These are phyloP conservation scores for Effrenium voratum DNA, from an alignment of 73 alveolate genomes.

Conservation along the genomic window DNA sequence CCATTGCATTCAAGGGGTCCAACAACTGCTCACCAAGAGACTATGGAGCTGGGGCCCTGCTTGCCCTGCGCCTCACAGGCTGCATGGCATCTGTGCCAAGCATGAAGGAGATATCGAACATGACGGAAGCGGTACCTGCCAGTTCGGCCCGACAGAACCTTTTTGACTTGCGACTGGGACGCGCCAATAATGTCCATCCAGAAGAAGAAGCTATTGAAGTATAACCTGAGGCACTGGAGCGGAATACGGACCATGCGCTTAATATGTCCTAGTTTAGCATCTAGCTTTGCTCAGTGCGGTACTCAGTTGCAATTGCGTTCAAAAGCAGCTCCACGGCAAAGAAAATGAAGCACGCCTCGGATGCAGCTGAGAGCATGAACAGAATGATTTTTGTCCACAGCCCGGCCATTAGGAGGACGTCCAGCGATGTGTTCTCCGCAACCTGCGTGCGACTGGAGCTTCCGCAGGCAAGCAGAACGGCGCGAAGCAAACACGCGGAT, in stretches of 20 bases:
- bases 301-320: conserved; percentile 48
- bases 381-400: not conserved
- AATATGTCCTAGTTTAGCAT: no score
- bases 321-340: conserved; percentile 37
- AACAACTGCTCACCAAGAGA: no score
- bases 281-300: no score
- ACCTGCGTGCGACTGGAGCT: not conserved
- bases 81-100: conserved; percentile 75
- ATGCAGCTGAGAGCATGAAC: not conserved
- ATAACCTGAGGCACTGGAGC: conserved; percentile 41
- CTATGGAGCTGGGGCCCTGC: no score
- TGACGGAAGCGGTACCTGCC: conserved; percentile 81
- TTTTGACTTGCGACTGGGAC: no score
- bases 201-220: conserved; percentile 81
- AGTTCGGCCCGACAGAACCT: no score
- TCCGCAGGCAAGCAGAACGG: not conserved
- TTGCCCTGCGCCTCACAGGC: conserved; percentile 34
- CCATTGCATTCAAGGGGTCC: no score
- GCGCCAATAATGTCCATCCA: conserved; percentile 87
- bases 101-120: conserved; percentile 67
- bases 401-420: conserved; percentile 49
- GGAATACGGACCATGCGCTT: no score
- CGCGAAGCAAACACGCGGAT: not conserved
- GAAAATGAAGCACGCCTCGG: conserved; percentile 50
- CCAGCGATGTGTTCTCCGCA: conserved; percentile 75